phyloP scores from a whole-genome alignment of 495 filamentous ascomycete genomes.

The Tetracladium setigerum region DNA sequence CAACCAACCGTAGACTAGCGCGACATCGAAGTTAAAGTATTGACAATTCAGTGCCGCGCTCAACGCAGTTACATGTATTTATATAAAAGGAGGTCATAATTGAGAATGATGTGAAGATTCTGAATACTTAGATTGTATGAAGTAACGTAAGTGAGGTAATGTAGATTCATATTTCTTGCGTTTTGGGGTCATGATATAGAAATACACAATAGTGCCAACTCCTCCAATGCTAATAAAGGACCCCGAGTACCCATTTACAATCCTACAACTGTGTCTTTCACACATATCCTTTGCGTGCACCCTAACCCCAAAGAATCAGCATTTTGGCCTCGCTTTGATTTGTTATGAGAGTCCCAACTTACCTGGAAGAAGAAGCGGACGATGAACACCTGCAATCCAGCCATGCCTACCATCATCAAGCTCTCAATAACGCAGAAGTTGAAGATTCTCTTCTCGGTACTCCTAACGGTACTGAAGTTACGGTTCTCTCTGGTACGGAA shows the following conservation, averaged over 20 bases:
- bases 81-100: too few relatives aligned
- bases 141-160: neutral
- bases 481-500: conserved; percentile 98
- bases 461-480: conserved; percentile 96
- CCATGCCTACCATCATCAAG: conserved; percentile 91
- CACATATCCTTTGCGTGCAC: conserved; percentile 53
- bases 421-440: conserved; percentile 95
- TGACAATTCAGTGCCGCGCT: too few relatives aligned
- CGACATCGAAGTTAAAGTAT: too few relatives aligned
- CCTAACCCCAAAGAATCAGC: conserved; percentile 25
- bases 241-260: neutral
- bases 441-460: conserved; percentile 91
- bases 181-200: conserved; percentile 8
- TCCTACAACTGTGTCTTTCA: conserved; percentile 17
- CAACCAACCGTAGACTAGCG: conserved; percentile 6
- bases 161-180: conserved; percentile 5
- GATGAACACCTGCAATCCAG: conserved; percentile 92
- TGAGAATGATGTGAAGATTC: too few relatives aligned
- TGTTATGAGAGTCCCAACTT: conserved; percentile 13
- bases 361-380: conserved; percentile 98
- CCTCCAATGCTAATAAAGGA: neutral
- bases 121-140: too few relatives aligned
- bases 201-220: conserved; percentile 11
- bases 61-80: too few relatives aligned
- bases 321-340: neutral